Base-by-base conservation (phyloP, 2,329 filamentous ascomycete genomes). In the Xylaria hypoxylon region DNA sequence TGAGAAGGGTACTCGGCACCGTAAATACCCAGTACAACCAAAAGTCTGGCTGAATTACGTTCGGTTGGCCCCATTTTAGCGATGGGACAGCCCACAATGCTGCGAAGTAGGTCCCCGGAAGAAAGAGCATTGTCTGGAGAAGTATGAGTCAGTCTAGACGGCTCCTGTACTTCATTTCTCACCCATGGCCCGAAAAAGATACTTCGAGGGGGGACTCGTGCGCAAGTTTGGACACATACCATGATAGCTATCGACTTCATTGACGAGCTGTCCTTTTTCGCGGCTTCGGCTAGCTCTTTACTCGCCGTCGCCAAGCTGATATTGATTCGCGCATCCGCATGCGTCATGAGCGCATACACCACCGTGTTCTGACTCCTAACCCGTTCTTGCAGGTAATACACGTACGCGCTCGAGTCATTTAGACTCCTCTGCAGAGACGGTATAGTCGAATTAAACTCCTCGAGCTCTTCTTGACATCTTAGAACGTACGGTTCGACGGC, bases 11-110 rank as follows among this genome's bases (percentile, higher is more conserved):
- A 19, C 47, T 59, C 6, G 64, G 64, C 11, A 10, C 35, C 17
- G 64, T 67, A 5, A 67, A 67, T 1, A 17, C 64, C 64, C 64
- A 67, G 56, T 67, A 67, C 42, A 40, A 44, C 64, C 59, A 67
- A 3, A 67, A 67, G 22, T 63, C 55, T 2, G 53, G 24, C 38
- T 56, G 56, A 5, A 67, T 58, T 5, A 61, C 51, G 19, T 65
- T 22, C 2, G 55, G 22, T 17, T 63, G 45, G 5, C 50, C 59
- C 63, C 63, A 66, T 58, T 62, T 45, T 19, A 66, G n/a, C 1
- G 63, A 66, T 10, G 63, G 63, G 26, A 66, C 52, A 2, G 58
- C 58, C 58, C 58, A 66, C 2, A 66, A 6, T 2, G 63, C 59
- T 15, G 63, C 63, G 6, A 66, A 62, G 28, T 58, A 66, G 1